phyloP scores from a whole-genome alignment of 2,329 filamentous ascomycete species.

The Exserohilum rostratum region DNA sequence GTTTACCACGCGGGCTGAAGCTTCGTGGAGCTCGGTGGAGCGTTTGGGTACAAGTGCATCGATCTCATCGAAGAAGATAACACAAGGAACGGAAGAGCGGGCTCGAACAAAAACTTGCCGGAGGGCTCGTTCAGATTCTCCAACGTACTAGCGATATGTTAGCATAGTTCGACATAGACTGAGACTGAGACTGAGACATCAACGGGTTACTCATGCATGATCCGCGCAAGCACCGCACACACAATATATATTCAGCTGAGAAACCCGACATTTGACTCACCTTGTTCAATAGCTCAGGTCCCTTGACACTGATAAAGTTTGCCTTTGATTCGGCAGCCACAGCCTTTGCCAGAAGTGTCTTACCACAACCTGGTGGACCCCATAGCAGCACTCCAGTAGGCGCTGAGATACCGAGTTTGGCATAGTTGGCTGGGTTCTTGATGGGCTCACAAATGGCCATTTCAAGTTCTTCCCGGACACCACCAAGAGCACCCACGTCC shows the following conservation, averaged over 20 bases:
- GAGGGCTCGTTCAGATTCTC: conserved; percentile 91
- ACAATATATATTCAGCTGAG: not conserved
- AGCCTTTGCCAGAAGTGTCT: conserved; percentile 93
- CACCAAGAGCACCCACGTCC: conserved; percentile 83
- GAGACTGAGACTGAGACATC: not conserved
- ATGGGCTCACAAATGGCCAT: conserved; percentile 91
- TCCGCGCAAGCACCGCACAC: no score
- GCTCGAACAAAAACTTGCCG: conserved; percentile 91
- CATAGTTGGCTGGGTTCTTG: conserved; percentile 77
- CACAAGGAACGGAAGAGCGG: conserved; percentile 83
- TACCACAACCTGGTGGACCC: conserved; percentile 96
- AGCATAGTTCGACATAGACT: not conserved
- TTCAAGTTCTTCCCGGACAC: conserved; percentile 80
- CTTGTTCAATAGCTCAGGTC: conserved; percentile 94
- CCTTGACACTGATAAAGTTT: conserved; percentile 98
- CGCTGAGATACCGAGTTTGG: conserved; percentile 75
- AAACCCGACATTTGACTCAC: conserved; percentile 23
- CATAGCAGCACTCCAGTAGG: conserved; percentile 91
- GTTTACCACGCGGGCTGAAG: conserved; percentile 88
- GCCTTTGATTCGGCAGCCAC: conserved; percentile 94
- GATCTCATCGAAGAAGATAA: conserved; percentile 97
- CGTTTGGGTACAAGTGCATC: conserved; percentile 89
- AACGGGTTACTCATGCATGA: no score
- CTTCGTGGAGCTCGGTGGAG: conserved; percentile 77
- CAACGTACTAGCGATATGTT: conserved; percentile 68